Percentiles rank a stretch among this genome's conserved stretches.
Conservation (phyloP, 352 stramenopile genomes). For the Phytophthora vignae region DNA sequence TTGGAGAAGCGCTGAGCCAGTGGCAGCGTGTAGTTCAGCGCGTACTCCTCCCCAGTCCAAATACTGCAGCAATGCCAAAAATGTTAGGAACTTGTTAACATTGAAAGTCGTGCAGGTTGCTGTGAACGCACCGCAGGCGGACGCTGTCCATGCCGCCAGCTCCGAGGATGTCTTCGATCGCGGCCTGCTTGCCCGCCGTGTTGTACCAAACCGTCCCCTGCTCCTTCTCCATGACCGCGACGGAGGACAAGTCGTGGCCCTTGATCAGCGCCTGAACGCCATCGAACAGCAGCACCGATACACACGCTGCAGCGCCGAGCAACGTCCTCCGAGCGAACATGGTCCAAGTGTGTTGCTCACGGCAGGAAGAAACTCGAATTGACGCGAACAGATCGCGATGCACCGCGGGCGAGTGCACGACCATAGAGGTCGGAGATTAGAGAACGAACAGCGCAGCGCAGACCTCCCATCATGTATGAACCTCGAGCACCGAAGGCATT, state of each 20-base stretch:
- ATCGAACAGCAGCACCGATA: conserved; percentile 11
- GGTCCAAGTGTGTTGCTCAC: not conserved
- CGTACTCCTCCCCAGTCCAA: conserved; percentile 39
- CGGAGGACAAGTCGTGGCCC: conserved; percentile 43
- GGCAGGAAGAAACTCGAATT: not conserved
- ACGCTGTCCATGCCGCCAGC: conserved; percentile 42
- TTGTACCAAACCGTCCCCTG: conserved; percentile 35
- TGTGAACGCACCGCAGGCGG: conserved; percentile 32
- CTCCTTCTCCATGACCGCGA: conserved; percentile 33
- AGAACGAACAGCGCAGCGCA: conserved; percentile 3
- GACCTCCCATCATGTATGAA: conserved; percentile 2
- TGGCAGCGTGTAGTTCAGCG: conserved; percentile 33
- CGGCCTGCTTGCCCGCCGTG: conserved; percentile 19
- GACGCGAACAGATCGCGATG: conserved; percentile 8
- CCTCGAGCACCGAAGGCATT: conserved; percentile 1
- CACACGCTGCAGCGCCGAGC: conserved; percentile 10
- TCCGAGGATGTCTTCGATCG: conserved; percentile 40
- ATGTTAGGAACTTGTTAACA: not conserved
- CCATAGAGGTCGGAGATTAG: conserved; percentile 4
- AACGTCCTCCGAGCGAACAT: conserved; percentile 17
- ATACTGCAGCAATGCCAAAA: conserved; percentile 11
- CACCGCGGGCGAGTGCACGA: conserved; percentile 1
- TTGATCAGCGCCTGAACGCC: conserved; percentile 28
- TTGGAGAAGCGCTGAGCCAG: conserved; percentile 39
- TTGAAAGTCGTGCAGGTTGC: not conserved